Base-by-base conservation (phyloP, 371 early-diverging fungal genomes). In the Thermomucor indicae-seudaticae region DNA sequence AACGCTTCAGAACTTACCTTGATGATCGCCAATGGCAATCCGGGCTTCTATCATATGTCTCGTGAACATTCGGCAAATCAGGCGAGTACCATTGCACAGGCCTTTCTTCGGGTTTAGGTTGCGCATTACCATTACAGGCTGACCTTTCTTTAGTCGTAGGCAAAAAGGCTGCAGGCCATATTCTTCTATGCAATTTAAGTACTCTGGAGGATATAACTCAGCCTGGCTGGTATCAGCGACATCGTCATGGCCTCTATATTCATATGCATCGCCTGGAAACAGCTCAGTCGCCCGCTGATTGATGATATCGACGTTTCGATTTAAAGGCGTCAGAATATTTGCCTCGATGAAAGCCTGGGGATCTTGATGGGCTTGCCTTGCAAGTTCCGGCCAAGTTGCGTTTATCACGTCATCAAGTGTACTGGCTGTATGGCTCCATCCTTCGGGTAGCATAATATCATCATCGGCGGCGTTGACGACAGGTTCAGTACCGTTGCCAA, bases 21-120 rank as follows among this genome's bases (percentile, higher is more conserved):
- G 24, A 37, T 31, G 37, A 8, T 16, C 6, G 17, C 48, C 48
- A 35, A 35, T 14, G 0, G 35, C 48, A 8, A 48, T 48, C 23
- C 22, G 24, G 0, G 37, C 37, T 4, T 6, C 23, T 12, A 48
- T 48, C 1, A 48, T 4, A 35, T 2, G 1, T 0, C 6, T 6
- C 6, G 6, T 12, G 7, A 48, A 35, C 11, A 0, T 12, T 17
- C 30, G 23, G 23, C 31, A 25, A 24, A 61, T 61, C 0, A 64
- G 47, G 3, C 58, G 19, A 4, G 57, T 62, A 7, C 65, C 58
- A 44, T 62, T 60, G 57, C 60, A 65, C 2, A 65, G 51, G 7
- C 57, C 54, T 8, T 16, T 14, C 6, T 29, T 12, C 1, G 51
- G 53, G 19, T 60, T 25, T 12, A 64, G 38, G 25, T 58, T 60